Evolutionary conservation across 2,329 filamentous ascomycete genomes (phyloP), one percentile per base, ranked within the genome.

Genomic region (Fusarium solani-melongenae): DNA sequence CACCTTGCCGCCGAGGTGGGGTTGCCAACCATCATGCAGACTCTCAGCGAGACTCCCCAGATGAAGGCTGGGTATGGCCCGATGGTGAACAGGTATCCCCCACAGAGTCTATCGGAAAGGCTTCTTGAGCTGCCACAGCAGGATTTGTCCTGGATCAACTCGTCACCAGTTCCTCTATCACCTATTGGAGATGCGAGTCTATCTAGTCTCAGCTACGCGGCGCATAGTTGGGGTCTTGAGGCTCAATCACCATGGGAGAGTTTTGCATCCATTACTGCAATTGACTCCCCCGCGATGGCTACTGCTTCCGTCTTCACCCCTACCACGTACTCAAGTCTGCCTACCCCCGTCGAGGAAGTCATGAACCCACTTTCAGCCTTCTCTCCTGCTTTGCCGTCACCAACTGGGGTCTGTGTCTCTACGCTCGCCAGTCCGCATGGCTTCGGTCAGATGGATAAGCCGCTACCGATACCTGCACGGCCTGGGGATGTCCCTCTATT

Each of bases 1-100:
- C 65, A 70, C 0, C 59, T 80, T 31, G 79, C 79, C 5, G 34
- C 64, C 5, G 72, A 73, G 2, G 72, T 65, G 20, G 67, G 67
- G 1, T 66, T 67, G 9, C 31, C 38, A 5, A 71, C 73, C 17
- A 67, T 79, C 10, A 66, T 78, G 22, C 53, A 75, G 6, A 64
- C 74, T 6, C 29, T 81, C 41, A 62, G 38, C 22, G 53, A 67
- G 4, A 31, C 61, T 44, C 60, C 63, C 6, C 34, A 31, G 10
- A 66, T 41, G 22, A 51, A 67, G 9, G 57, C 62, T 20, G 55
- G 66, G 6, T 53, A 65, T 10, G 67, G 55, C 2, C 62, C 44
- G 15, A 68, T 72, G 58, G 41, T 49, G 36, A 66, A 65, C 36
- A 72, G 62, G 4, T 73, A 62, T 38, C 68, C 73, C 24, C 62